Evolutionary conservation across 805 yeast species (phyloP), one percentile per base, ranked within the genome.

Genomic region (Pichia occidentalis): DNA sequence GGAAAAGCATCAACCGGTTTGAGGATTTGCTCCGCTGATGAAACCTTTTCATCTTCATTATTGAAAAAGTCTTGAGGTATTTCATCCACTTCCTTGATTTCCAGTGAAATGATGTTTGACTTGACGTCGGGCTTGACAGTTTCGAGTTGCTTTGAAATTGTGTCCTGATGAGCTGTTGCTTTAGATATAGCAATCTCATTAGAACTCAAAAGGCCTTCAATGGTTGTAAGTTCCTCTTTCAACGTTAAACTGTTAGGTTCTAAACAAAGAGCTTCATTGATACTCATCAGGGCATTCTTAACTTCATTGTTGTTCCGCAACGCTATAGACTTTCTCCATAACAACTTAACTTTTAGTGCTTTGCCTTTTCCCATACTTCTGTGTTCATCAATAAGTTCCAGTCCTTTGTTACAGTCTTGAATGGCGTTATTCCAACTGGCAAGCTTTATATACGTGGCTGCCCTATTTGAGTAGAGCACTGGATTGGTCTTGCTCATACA

Each of bases 381-480:
- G n/a, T n/a, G n/a, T 4, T 17, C 24, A 9, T 29, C 29, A 14
- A 39, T 13, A 3, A 58, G 30, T 1, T 40, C 32, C 12, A 80
- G 54, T 0, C 85, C 88, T 12, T 50, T 49, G 9, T 68, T 54
- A 43, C 83, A 71, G 40, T 72, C 77, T 14, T 56, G 52, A 3
- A 71, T 49, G 3, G 80, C 84, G 13, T 69, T 57, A 3, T 55
- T 48, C 67, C 70, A 77, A 23, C 70, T 67, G 5, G 60, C 49
- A 4, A 76, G 52, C 40, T 77, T 75, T 28, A 80, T 52, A 44
- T 71, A 67, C n/a, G 85, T 67, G 63, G 77, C 75, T 0, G 92
- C 82, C 30, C 81, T 59, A 51, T 83, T 83, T n/a, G 88, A 71
- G 51, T 68, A 77, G 1, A 77, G 60, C 0, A 79, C 67, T 0